phyloP scores from a whole-genome alignment of 129 eudicot genomes.

The Erigeron canadensis region DNA sequence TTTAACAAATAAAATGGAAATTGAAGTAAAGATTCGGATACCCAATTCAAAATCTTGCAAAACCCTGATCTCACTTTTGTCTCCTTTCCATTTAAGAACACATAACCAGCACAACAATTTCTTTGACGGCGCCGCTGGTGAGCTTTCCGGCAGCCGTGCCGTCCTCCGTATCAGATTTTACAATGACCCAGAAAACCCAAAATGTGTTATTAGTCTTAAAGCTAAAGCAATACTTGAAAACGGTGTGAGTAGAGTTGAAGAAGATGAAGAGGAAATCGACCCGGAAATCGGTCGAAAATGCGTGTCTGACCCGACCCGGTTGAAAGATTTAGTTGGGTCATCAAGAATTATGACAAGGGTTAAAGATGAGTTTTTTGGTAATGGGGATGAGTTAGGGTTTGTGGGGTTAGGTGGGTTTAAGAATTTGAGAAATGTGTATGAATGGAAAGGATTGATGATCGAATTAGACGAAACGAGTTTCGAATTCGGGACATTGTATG shows the following conservation, averaged over 20 bases:
- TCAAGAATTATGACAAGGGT: constrained; percentile 70
- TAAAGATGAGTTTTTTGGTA: constrained; percentile 53
- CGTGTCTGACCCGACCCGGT: constrained; percentile 41
- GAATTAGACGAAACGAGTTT: constrained; percentile 78
- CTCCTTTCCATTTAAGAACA: constrained; percentile 51
- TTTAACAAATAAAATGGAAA: constrained; percentile 41
- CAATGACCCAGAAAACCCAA: constrained; percentile 37
- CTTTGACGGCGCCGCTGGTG: constrained; percentile 61
- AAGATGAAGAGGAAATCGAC: constrained; percentile 85
- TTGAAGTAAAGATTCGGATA: constrained; percentile 72
- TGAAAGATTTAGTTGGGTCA: constrained; percentile 34
- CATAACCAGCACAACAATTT: constrained; percentile 81
- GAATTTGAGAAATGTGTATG: constrained; percentile 83
- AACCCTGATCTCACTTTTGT: constrained; percentile 45
- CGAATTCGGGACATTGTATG: constrained; percentile 82
- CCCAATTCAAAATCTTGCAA: constrained; percentile 48
- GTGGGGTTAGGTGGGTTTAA: constrained; percentile 81
- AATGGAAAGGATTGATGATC: constrained; percentile 81
- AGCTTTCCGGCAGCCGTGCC: constrained; percentile 62
- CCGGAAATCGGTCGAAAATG: constrained; percentile 46
- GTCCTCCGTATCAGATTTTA: constrained; percentile 83
- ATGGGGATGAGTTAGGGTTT: constrained; percentile 34
- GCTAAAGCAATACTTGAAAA: constrained; percentile 57
- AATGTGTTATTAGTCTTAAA: constrained; percentile 66
- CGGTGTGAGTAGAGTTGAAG: constrained; percentile 89